Evolutionary conservation across 257 asterid genomes (phyloP).

Genomic region (Solanum rostratum): DNA sequence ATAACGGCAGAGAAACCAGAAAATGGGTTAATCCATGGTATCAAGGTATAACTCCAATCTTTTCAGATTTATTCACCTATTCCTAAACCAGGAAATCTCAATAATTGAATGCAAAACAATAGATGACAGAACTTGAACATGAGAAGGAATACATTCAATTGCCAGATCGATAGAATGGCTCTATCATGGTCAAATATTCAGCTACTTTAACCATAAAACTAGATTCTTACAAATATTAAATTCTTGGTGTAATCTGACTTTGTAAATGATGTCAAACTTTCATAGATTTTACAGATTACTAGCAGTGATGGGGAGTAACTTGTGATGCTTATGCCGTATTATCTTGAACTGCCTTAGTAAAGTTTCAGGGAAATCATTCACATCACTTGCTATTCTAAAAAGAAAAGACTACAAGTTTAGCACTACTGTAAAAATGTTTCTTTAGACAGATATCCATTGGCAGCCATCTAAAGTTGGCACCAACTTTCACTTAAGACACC

Average conservation of each 20-base stretch:
- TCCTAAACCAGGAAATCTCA: background rate
- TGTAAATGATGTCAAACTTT: background rate
- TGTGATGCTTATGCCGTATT: background rate
- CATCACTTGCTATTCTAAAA: background rate
- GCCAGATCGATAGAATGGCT: background rate
- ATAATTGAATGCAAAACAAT: background rate
- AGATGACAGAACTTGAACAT: background rate
- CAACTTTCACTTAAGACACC: no score
- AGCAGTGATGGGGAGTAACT: background rate
- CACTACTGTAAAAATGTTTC: background rate
- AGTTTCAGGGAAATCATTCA: background rate
- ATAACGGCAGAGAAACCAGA: background rate
- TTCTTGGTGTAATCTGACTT: background rate
- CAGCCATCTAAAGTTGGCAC: no score
- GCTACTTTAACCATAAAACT: background rate
- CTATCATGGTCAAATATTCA: background rate
- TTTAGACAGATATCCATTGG: background rate
- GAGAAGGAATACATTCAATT: background rate
- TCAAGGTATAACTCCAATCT: background rate
- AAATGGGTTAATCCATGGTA: background rate
- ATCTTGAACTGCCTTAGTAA: background rate
- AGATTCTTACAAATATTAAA: background rate
- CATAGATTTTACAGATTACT: background rate
- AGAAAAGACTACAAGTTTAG: background rate
- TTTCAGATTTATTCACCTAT: background rate